These are phyloP conservation scores for Sphaerulina musiva DNA, from an alignment of 2,329 filamentous ascomycete species.

Conservation along the genomic window DNA sequence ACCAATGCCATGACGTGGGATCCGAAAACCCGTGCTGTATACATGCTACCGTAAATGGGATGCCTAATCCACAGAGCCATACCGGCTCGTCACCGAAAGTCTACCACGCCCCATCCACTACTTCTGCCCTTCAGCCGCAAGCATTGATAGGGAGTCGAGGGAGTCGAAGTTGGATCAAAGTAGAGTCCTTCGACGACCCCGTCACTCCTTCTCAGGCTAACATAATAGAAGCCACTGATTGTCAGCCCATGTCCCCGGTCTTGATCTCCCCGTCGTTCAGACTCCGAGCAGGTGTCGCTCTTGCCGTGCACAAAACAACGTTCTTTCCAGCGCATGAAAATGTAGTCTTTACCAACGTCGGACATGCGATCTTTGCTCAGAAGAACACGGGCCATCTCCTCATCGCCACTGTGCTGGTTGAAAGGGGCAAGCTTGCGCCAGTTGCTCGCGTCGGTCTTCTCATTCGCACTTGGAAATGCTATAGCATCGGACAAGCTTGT, in stretches of 20 bases:
- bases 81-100: background rate
- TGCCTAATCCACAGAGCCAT: background rate
- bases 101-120: conserved; percentile 29
- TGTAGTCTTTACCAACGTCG: conserved; percentile 42
- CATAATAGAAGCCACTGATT: conserved; percentile 51
- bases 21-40: background rate
- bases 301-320: conserved; percentile 41
- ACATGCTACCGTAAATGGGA: background rate
- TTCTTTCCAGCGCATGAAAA: conserved; percentile 54
- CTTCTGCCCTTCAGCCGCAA: conserved; percentile 39
- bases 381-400: conserved; percentile 36
- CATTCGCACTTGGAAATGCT: conserved; percentile 41
- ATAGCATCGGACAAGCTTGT: conserved; percentile 27
- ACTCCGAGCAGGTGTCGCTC: conserved; percentile 24
- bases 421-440: conserved; percentile 47
- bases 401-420: conserved; percentile 25
- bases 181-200: conserved; percentile 48
- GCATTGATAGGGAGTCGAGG: conserved; percentile 50
- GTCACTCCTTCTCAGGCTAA: conserved; percentile 42
- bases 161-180: conserved; percentile 49
- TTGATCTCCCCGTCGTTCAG: conserved; percentile 25
- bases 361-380: conserved; percentile 37
- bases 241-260: conserved; percentile 43
- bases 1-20: background rate
- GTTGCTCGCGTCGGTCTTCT: conserved; percentile 42